Evolutionary conservation across 2,329 filamentous ascomycete genomes (phyloP).

Genomic region (Aspergillus proliferans): DNA sequence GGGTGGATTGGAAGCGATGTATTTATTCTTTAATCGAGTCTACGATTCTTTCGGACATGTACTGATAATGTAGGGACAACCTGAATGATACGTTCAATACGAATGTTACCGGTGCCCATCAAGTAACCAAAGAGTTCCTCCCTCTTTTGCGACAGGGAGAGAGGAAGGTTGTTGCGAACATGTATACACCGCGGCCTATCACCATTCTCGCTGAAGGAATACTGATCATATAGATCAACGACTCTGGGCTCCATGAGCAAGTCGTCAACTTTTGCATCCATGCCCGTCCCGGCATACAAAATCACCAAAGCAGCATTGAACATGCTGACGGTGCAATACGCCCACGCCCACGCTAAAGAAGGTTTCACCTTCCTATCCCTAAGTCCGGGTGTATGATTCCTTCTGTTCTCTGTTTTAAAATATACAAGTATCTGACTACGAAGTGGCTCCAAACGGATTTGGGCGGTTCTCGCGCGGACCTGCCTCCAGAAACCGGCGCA

Average conservation of each 20-base stretch:
- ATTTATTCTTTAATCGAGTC: not conserved
- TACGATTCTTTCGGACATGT: not conserved
- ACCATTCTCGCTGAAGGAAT: not conserved
- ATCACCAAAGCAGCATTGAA: conserved; percentile 46
- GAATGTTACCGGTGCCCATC: conserved; percentile 39
- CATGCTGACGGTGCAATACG: conserved; percentile 37
- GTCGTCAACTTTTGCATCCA: conserved; percentile 12
- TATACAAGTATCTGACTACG: not conserved
- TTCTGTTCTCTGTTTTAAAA: not conserved
- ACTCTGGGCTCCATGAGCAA: conserved; percentile 39
- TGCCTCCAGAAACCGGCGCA: conserved; percentile 36
- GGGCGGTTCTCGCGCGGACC: conserved; percentile 36
- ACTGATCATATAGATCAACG: conserved; percentile 26
- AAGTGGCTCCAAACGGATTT: conserved; percentile 46
- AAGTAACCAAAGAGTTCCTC: conserved; percentile 35
- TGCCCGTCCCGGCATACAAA: conserved; percentile 35
- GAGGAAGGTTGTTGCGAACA: conserved; percentile 41
- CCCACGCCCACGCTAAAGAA: conserved; percentile 23
- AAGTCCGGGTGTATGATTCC: conserved; percentile 39
- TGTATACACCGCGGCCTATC: conserved; percentile 22
- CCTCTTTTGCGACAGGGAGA: conserved; percentile 33
- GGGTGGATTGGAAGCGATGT: conserved; percentile 20
- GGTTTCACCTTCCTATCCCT: conserved; percentile 40
- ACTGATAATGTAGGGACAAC: conserved; percentile 22
- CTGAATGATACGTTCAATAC: conserved; percentile 34